Conservation (phyloP, 1,284 basidiomycete genomes). For the Ustilago curta region DNA sequence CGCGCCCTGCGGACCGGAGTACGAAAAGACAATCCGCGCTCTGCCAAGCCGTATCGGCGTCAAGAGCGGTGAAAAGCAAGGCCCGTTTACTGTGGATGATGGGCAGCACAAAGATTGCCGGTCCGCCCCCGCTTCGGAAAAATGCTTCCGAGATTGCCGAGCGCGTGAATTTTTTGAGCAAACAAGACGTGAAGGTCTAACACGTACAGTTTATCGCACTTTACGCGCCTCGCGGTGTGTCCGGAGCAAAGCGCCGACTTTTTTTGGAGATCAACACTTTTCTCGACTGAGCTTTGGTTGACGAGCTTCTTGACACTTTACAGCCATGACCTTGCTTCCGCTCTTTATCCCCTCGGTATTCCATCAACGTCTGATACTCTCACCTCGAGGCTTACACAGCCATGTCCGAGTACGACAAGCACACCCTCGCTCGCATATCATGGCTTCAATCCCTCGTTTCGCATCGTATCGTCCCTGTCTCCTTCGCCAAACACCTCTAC, state of each 20-base stretch:
- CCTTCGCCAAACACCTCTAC: constrained; percentile 47
- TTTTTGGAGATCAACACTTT: constrained; percentile 32
- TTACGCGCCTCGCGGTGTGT: constrained; percentile 3
- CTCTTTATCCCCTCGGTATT: constrained; percentile 1
- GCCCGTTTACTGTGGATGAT: not conserved
- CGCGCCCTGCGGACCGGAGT: constrained; percentile 11
- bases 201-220: not conserved
- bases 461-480: constrained; percentile 45
- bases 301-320: constrained; percentile 16
- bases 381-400: not conserved
- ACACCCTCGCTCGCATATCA: constrained; percentile 21
- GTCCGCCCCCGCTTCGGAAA: too few species aligned
- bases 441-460: constrained; percentile 53
- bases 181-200: not conserved
- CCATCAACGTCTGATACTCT: not conserved
- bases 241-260: constrained; percentile 1
- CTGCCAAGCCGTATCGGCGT: constrained; percentile 2
- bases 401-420: constrained; percentile 16
- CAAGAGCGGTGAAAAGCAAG: constrained; percentile 2
- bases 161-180: not conserved
- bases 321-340: too few species aligned
- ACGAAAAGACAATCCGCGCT: not conserved
- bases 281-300: constrained; percentile 1
- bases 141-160: constrained; percentile 5
- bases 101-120: not conserved